phyloP scores from a whole-genome alignment of 129 eudicot genomes.

The Artemisia argyi region DNA sequence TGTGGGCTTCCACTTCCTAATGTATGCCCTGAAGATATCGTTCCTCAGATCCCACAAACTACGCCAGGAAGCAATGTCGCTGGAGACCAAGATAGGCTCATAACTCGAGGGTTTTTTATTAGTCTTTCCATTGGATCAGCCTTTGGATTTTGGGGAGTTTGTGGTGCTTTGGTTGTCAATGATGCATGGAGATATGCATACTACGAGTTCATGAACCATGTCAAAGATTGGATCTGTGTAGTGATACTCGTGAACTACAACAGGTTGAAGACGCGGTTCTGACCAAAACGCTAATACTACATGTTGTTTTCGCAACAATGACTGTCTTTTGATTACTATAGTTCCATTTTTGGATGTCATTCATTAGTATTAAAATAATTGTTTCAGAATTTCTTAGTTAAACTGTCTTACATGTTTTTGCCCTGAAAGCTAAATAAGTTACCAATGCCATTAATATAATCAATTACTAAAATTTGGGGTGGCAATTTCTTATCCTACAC shows the following conservation, averaged over 20 bases:
- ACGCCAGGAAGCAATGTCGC: not conserved
- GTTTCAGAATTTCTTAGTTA: too few relatives aligned
- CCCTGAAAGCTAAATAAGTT: too few relatives aligned
- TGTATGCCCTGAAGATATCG: not conserved
- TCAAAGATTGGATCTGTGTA: too few relatives aligned
- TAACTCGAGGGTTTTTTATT: not conserved
- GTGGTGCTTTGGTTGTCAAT: constrained; percentile 8
- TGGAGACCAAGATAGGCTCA: not conserved
- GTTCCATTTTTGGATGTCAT: too few relatives aligned
- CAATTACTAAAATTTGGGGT: too few relatives aligned
- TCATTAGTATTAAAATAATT: too few relatives aligned
- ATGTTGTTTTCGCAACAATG: too few relatives aligned
- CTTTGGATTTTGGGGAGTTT: constrained; percentile 16
- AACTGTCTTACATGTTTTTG: too few relatives aligned
- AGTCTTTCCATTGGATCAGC: constrained; percentile 12
- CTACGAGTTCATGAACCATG: not conserved
- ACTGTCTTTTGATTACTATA: too few relatives aligned
- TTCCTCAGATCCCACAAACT: not conserved
- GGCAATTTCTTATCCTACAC: too few relatives aligned
- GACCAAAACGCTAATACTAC: not conserved
- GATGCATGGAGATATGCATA: constrained; percentile 13
- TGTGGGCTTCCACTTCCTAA: too few relatives aligned
- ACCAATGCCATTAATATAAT: too few relatives aligned
- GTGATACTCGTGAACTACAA: not conserved
- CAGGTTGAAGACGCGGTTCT: constrained; percentile 1